Conservation (phyloP, 768 basidiomycete species). For the Hypholoma sublateritium region DNA sequence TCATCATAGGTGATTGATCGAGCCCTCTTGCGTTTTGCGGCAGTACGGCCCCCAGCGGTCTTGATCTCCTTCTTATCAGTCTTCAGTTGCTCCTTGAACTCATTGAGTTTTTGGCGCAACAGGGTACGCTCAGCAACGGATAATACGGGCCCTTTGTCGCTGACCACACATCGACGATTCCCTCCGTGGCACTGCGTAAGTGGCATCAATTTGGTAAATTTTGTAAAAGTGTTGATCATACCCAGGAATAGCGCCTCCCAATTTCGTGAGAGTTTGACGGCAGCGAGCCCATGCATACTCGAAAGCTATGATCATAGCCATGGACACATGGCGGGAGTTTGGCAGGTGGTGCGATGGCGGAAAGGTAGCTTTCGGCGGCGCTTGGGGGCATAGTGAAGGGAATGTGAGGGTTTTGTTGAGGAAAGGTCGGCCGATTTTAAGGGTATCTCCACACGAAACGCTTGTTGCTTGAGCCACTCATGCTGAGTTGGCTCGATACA, state of each 20-base stretch:
- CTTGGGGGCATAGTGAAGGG: not conserved
- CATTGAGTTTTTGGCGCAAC: not conserved
- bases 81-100: not conserved
- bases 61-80: not conserved
- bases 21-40: not conserved
- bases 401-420: no score
- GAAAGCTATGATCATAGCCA: not conserved
- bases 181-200: not conserved
- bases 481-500: no score
- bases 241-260: not conserved
- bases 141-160: not conserved
- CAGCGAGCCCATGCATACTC: not conserved
- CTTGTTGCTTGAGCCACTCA: no score
- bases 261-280: not conserved
- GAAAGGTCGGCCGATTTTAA: no score
- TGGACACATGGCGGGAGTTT: not conserved
- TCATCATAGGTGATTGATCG: conserved; percentile 16
- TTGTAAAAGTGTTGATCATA: not conserved
- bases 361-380: not conserved
- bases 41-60: not conserved
- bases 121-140: not conserved
- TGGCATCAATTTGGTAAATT: not conserved
- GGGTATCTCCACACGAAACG: no score
- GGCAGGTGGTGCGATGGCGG: not conserved
- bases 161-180: not conserved